A percentile compares a stretch with the other conserved stretches of the same genome.
Evolutionary conservation across 129 eudicot species (phyloP).

Genomic region (Tagetes erecta): DNA sequence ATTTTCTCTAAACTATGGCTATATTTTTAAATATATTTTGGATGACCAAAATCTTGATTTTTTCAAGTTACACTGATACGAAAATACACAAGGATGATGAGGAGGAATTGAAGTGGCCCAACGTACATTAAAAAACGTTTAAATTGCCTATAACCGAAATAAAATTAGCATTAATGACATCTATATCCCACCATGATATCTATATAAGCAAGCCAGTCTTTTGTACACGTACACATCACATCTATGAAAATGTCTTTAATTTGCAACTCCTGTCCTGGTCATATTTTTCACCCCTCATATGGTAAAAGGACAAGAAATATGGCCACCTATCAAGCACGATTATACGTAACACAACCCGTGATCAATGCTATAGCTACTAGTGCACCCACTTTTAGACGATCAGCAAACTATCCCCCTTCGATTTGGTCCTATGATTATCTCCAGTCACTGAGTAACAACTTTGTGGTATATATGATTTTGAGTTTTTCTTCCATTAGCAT

Average conservation of each 20-base stretch:
- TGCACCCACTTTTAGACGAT: slow-evolving; percentile 25
- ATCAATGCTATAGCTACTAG: background rate
- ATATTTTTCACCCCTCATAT: background rate
- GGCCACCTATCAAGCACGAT: background rate
- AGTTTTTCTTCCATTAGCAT: background rate
- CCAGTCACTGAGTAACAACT: slow-evolving; percentile 30
- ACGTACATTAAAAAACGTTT: too few species aligned
- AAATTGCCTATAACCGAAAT: too few species aligned
- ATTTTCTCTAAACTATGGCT: background rate
- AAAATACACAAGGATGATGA: too few species aligned
- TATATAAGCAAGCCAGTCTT: background rate
- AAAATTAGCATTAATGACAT: too few species aligned
- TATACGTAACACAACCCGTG: background rate
- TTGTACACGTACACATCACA: background rate
- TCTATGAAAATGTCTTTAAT: slow-evolving; percentile 4
- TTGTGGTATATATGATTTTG: background rate
- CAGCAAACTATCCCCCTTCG: slow-evolving; percentile 38
- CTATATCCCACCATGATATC: too few species aligned
- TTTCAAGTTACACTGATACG: background rate
- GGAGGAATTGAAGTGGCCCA: too few species aligned
- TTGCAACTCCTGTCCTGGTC: background rate
- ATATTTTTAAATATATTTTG: background rate
- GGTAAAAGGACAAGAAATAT: background rate
- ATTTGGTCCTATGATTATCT: slow-evolving; percentile 27
- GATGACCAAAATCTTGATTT: background rate